Percentiles rank a stretch among this genome's conserved stretches.
phyloP scores from a whole-genome alignment of 768 basidiomycete species.

The Xerocomellus amylosporus region DNA sequence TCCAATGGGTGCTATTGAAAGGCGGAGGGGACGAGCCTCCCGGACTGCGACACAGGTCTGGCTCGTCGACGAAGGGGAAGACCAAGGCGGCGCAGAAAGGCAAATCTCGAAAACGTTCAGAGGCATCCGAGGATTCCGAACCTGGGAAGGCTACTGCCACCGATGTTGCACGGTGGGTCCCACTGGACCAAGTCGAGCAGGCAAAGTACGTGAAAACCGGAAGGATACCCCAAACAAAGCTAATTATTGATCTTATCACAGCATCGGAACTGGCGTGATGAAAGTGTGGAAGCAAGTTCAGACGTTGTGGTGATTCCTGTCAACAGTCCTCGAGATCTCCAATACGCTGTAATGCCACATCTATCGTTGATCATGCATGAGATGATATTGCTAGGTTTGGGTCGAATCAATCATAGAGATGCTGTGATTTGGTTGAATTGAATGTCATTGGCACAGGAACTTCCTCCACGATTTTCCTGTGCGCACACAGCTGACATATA shows the following conservation, averaged over 20 bases:
- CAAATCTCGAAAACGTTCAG: constrained; percentile 11
- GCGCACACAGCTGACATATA: background rate
- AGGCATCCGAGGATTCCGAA: constrained; percentile 11
- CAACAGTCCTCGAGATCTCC: background rate
- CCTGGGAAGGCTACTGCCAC: constrained; percentile 2
- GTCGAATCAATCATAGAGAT: background rate
- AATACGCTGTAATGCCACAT: background rate
- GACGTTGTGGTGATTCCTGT: constrained; percentile 23
- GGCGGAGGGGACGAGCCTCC: constrained; percentile 53
- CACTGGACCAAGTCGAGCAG: constrained; percentile 49
- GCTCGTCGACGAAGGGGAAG: constrained; percentile 9
- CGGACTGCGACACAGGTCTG: constrained; percentile 6
- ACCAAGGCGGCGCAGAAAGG: constrained; percentile 7
- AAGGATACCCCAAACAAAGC: background rate
- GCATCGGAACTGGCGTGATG: constrained; percentile 70
- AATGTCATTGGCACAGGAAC: background rate
- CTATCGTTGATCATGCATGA: background rate
- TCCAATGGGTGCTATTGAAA: constrained; percentile 66
- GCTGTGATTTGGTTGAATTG: background rate
- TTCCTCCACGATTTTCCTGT: background rate
- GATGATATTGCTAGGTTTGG: background rate
- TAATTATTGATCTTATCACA: constrained; percentile 27
- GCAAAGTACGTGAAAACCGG: constrained; percentile 52
- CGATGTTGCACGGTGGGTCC: constrained; percentile 47
- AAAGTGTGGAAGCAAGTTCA: constrained; percentile 69